Conservation (phyloP, 2,329 filamentous ascomycete genomes). For the Claviceps pusilla region DNA sequence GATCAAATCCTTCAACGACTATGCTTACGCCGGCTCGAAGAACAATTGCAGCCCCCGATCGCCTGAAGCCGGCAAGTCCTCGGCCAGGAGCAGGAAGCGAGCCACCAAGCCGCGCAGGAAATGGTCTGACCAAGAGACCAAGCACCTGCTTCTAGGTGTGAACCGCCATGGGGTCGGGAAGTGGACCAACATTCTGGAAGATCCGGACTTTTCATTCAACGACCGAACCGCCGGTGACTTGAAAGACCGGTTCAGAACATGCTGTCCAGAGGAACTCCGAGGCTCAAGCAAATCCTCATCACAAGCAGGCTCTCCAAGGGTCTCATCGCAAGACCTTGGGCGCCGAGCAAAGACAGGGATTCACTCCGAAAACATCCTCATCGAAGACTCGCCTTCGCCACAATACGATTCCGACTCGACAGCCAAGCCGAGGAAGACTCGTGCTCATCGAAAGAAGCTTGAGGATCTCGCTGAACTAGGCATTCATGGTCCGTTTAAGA, state of each 20-base stretch:
- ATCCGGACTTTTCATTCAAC: slow-evolving; percentile 45
- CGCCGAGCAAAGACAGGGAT: slow-evolving; percentile 32
- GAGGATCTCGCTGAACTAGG: slow-evolving; percentile 42
- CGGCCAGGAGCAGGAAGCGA: slow-evolving; percentile 33
- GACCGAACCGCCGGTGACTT: slow-evolving; percentile 46
- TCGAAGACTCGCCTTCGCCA: slow-evolving; percentile 21
- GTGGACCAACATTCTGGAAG: slow-evolving; percentile 50
- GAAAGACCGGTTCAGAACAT: slow-evolving; percentile 52
- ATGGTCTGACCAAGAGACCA: slow-evolving; percentile 52
- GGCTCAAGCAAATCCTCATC: slow-evolving; percentile 20
- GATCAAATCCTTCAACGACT: slow-evolving; percentile 28
- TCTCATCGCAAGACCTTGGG: slow-evolving; percentile 14
- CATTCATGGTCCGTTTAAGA: slow-evolving; percentile 47
- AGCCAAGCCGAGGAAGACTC: slow-evolving; percentile 32
- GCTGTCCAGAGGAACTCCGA: slow-evolving; percentile 46
- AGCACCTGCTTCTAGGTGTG: slow-evolving; percentile 44
- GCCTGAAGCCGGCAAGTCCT: slow-evolving; percentile 17
- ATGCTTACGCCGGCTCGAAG: slow-evolving; percentile 20
- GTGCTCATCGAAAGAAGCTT: slow-evolving; percentile 39
- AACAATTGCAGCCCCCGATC: slow-evolving; percentile 8
- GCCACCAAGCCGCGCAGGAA: slow-evolving; percentile 44
- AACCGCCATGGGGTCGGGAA: slow-evolving; percentile 48
- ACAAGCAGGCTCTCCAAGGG: slow-evolving; percentile 11
- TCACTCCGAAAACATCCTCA: slow-evolving; percentile 42
- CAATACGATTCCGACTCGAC: slow-evolving; percentile 21